phyloP scores from a whole-genome alignment of 768 basidiomycete species.

The Pleurotus citrinopileatus region DNA sequence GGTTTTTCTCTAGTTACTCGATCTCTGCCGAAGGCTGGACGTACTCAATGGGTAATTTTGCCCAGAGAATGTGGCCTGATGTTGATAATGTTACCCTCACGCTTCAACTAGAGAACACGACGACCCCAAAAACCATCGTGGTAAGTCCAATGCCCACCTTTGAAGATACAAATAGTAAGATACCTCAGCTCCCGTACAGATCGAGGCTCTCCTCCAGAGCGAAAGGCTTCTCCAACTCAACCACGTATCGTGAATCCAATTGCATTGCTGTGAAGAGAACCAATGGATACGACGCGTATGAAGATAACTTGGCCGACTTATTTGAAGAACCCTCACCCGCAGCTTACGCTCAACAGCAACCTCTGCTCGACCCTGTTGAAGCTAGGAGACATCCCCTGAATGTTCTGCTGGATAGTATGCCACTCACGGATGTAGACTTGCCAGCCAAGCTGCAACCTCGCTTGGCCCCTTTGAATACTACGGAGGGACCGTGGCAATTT shows the following conservation, averaged over 20 bases:
- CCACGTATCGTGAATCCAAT: constrained; percentile 49
- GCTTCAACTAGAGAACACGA: constrained; percentile 39
- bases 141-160: constrained; percentile 25
- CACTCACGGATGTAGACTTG: constrained; percentile 40
- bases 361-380: constrained; percentile 23
- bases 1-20: constrained; percentile 45
- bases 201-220: constrained; percentile 46
- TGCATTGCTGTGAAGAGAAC: constrained; percentile 46
- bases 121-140: constrained; percentile 29
- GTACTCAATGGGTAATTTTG: constrained; percentile 53
- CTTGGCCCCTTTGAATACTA: constrained; percentile 31
- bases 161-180: neutral
- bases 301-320: constrained; percentile 9
- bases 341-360: constrained; percentile 39
- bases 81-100: constrained; percentile 45
- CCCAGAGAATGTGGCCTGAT: constrained; percentile 49
- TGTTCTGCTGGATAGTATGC: constrained; percentile 44
- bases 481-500: constrained; percentile 37
- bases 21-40: constrained; percentile 31
- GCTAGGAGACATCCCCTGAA: constrained; percentile 39
- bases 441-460: constrained; percentile 37
- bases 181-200: constrained; percentile 50
- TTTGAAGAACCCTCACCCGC: constrained; percentile 18
- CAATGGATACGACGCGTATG: constrained; percentile 43
- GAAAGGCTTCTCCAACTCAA: constrained; percentile 45